A percentile compares a stretch with the other conserved stretches of the same genome.
Conservation (phyloP, 2,329 filamentous ascomycete genomes). For the Rhynchosporium graminicola region DNA sequence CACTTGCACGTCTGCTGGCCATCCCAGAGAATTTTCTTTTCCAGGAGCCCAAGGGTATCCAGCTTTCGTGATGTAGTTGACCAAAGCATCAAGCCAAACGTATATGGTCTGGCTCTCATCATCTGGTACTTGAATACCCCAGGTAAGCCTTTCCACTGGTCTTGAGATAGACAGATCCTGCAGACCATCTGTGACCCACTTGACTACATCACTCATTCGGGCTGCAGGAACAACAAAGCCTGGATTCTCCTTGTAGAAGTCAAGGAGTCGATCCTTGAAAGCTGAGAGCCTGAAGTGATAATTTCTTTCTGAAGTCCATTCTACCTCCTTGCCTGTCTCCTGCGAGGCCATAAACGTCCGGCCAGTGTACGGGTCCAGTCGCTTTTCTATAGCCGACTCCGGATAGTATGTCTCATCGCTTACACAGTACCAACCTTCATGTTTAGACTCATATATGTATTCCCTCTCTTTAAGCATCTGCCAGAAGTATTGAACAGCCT, state of each 20-base stretch:
- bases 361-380: conserved; percentile 77
- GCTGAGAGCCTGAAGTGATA: conserved; percentile 92
- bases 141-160: conserved; percentile 73
- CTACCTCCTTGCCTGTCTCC: conserved; percentile 89
- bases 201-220: conserved; percentile 76
- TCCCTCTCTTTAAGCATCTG: conserved; percentile 71
- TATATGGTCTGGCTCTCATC: conserved; percentile 90
- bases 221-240: conserved; percentile 71
- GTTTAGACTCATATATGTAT: conserved; percentile 80
- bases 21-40: conserved; percentile 62
- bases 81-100: conserved; percentile 93
- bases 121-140: conserved; percentile 87
- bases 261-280: conserved; percentile 74
- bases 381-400: conserved; percentile 68
- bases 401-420: conserved; percentile 98
- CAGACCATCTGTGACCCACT: conserved; percentile 74
- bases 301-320: conserved; percentile 91
- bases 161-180: conserved; percentile 89
- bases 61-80: conserved; percentile 89
- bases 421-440: conserved; percentile 95
- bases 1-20: conserved; percentile 90
- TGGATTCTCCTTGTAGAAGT: conserved; percentile 78
- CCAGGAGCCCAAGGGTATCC: conserved; percentile 81
- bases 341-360: conserved; percentile 78
- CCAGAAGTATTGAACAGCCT: conserved; percentile 91